These are phyloP conservation scores for Inga laurina DNA, from an alignment of 306 rosid genomes.

Conservation along the genomic window DNA sequence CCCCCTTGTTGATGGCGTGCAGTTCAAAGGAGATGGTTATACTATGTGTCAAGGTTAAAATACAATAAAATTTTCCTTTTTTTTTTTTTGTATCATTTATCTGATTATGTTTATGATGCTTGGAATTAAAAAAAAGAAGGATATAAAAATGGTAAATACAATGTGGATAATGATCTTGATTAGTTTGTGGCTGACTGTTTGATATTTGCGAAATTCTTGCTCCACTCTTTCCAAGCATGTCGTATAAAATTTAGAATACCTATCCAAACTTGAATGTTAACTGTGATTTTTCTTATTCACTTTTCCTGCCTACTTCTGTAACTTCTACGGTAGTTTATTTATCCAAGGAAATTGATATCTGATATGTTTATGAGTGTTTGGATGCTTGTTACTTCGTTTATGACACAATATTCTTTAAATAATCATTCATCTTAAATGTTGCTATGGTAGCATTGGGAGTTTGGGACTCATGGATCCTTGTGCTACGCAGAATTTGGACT, in stretches of 20 bases:
- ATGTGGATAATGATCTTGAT: background rate
- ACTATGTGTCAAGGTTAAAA: conserved; percentile 79
- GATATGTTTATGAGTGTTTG: background rate
- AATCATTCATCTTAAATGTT: background rate
- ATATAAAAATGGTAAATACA: background rate
- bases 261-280: background rate
- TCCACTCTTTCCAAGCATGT: background rate
- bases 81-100: background rate
- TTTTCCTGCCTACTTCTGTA: background rate
- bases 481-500: background rate
- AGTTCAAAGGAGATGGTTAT: conserved; percentile 99
- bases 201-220: background rate
- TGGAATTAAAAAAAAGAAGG: background rate
- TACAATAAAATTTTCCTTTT: background rate
- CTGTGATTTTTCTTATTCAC: too few species aligned
- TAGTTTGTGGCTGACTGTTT: background rate
- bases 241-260: background rate
- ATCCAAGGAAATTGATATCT: background rate
- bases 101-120: conserved; percentile 14
- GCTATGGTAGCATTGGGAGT: background rate
- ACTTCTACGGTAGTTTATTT: background rate
- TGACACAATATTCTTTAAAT: background rate
- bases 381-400: background rate
- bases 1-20: conserved; percentile 95
- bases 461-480: background rate